These are phyloP conservation scores for Pseudofabraea citricarpa DNA, from an alignment of 2,329 filamentous ascomycete genomes.

Conservation along the genomic window DNA sequence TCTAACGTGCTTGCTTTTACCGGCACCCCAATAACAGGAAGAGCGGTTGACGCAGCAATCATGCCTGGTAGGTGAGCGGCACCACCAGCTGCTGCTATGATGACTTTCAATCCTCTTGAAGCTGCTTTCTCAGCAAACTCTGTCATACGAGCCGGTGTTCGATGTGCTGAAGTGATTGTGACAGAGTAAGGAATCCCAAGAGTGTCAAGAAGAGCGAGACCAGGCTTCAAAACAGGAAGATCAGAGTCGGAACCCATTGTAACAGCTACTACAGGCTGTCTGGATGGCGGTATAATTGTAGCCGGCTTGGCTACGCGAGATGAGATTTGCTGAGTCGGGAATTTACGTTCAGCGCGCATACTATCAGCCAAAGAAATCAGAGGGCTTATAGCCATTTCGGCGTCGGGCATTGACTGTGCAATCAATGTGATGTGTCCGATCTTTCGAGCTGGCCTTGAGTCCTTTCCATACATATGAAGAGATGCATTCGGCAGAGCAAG, in stretches of 20 bases:
- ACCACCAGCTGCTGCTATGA: conserved; percentile 61
- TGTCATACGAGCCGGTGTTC: conserved; percentile 67
- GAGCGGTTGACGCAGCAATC: conserved; percentile 63
- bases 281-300: conserved; percentile 6
- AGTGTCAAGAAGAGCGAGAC: conserved; percentile 35
- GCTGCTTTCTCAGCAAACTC: conserved; percentile 45
- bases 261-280: conserved; percentile 60
- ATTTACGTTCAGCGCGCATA: conserved; percentile 49
- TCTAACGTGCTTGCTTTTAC: conserved; percentile 71
- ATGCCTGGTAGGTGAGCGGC: conserved; percentile 73
- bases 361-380: conserved; percentile 61
- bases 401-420: conserved; percentile 59
- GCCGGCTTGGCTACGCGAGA: conserved; percentile 6
- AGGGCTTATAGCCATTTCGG: conserved; percentile 63
- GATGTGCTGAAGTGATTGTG: conserved; percentile 75
- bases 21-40: conserved; percentile 75
- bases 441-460: conserved; percentile 81
- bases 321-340: conserved; percentile 26
- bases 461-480: conserved; percentile 90
- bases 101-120: conserved; percentile 21
- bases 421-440: conserved; percentile 92
- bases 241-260: conserved; percentile 78
- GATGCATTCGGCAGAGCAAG: conserved; percentile 52
- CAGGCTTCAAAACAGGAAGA: conserved; percentile 70
- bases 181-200: conserved; percentile 69